Evolutionary conservation across 2,329 filamentous ascomycete species (phyloP), one percentile per base, ranked within the genome.

Genomic region (Aspergillus bombycis): DNA sequence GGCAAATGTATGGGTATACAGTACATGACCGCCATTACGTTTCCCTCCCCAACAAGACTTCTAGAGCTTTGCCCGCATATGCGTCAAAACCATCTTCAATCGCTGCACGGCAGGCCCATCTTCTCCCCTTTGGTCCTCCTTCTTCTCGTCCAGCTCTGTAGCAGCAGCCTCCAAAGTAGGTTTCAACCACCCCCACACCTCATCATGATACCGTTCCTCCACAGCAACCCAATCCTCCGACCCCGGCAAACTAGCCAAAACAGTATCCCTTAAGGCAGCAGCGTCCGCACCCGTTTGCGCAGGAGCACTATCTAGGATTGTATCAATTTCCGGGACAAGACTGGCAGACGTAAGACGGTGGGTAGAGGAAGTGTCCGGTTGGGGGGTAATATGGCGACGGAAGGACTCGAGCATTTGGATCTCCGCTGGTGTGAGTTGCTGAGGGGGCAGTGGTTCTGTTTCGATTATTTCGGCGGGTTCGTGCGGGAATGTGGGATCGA

Each of bases 171-270:
- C 78, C 11, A 88, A 83, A 38, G 90, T 77, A 4, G 84, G 81
- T 34, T 82, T 76, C 23, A 91, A 74, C 62, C 86, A 87, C 23
- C 89, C 89, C 89, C 89, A 91, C 28, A 91, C 88, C 61, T 90
- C 86, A 71, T 91, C 87, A 57, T 77, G 73, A 63, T 79, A 79
- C 43, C 71, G 67, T 43, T 78, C 75, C 59, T 79, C 75, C 1
- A 78, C 74, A 14, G 64, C 64, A 11, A 79, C 41, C 77, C 76
- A 75, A 41, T 76, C 72, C 45, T 65, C 68, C 12, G 75, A 74
- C 0, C 76, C 76, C 3, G 76, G 72, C 1, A 78, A 66, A 52
- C 71, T 66, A 6, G 53, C 62, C 12, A 76, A 62, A 3, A 77
- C 77, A 19, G 45, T 67, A 57, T 77, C 77, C 9, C 74, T 70